Evolutionary conservation across 2,329 filamentous ascomycete species (phyloP), one percentile per base, ranked within the genome.

Genomic region (Blastomyces emzantsi): DNA sequence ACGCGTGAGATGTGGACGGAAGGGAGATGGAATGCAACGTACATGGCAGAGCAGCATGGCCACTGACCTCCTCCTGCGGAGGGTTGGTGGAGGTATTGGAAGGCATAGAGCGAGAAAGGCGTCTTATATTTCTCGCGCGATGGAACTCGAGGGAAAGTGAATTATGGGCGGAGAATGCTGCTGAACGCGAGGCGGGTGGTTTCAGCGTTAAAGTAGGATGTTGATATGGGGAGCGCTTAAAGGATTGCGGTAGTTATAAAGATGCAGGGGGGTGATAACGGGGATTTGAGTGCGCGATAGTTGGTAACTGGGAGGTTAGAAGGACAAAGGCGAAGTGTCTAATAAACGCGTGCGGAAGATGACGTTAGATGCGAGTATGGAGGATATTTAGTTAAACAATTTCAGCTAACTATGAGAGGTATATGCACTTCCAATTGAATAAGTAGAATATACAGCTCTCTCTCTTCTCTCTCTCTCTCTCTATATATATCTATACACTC

Each of bases 51-150:
- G 90, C 88, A 28, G 90, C 89, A 68, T 91, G 87, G 69, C 93
- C 93, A 2, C 90, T 95, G 56, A 90, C 85, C 77, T 96, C 91
- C 73, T 90, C 87, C 17, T 88, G 81, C 49, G 89, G 90, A 68
- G 88, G 85, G 63, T 94, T 94, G 22, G 90, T 88, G 3, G 87
- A 87, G 68, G 90, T 93, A 78, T 96, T 96, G 80, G 94, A 92
- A 33, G 92, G 90, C 92, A 97, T 97, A 60, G 22, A 76, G 60
- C 39, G 39, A 66, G 52, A 19, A 7, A 47, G 25, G 51, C 8
- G 4, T 54, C 4, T 30, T 30, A 8, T 56, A 56, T 56, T 43
- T 17, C 3, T 36, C 54, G 33, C 54, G 54, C 39, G 54, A 4
- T 54, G 22, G 25, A 33, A 11, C 51, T 33, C 25, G 54, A 19